Conservation (phyloP, 2,329 filamentous ascomycete species). For the Sarocladium kiliense region DNA sequence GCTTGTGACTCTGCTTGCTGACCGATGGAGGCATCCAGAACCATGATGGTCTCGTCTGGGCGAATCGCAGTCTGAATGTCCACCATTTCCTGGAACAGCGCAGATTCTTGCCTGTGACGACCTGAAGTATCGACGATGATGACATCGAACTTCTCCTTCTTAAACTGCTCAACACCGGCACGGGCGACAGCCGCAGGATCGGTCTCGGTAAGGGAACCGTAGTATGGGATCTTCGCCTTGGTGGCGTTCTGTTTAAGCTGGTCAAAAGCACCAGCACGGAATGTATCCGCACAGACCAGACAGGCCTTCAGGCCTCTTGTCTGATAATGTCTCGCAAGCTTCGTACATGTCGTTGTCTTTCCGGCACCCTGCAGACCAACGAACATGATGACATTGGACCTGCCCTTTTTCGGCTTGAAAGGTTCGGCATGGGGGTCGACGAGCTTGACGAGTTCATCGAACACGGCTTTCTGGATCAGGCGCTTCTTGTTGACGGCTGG, state of each 20-base stretch:
- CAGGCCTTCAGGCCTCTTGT: slow-evolving; percentile 89
- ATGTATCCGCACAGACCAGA: slow-evolving; percentile 95
- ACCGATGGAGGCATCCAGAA: slow-evolving; percentile 92
- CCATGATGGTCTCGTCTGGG: slow-evolving; percentile 97
- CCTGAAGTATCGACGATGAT: slow-evolving; percentile 98
- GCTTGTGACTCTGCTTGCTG: slow-evolving; percentile 93
- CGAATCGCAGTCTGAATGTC: slow-evolving; percentile 89
- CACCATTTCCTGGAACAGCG: slow-evolving; percentile 95
- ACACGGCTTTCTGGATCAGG: slow-evolving; percentile 95
- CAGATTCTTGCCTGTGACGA: slow-evolving; percentile 88
- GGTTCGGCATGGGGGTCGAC: slow-evolving; percentile 94
- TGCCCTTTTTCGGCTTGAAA: slow-evolving; percentile 96
- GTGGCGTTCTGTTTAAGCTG: slow-evolving; percentile 98
- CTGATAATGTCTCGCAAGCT: slow-evolving; percentile 91
- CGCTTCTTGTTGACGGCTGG: slow-evolving; percentile 96
- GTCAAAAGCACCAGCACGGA: slow-evolving; percentile 96
- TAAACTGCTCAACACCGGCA: slow-evolving; percentile 98
- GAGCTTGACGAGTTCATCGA: slow-evolving; percentile 91
- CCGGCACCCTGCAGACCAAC: slow-evolving; percentile 95
- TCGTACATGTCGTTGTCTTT: slow-evolving; percentile 98
- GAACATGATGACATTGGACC: slow-evolving; percentile 98
- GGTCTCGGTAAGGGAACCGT: slow-evolving; percentile 91
- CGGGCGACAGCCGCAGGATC: slow-evolving; percentile 88
- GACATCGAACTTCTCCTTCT: slow-evolving; percentile 96
- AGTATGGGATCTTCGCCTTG: slow-evolving; percentile 98